These are phyloP conservation scores for Mucor racemosus DNA, from an alignment of 371 early-diverging fungal species.

Conservation along the genomic window DNA sequence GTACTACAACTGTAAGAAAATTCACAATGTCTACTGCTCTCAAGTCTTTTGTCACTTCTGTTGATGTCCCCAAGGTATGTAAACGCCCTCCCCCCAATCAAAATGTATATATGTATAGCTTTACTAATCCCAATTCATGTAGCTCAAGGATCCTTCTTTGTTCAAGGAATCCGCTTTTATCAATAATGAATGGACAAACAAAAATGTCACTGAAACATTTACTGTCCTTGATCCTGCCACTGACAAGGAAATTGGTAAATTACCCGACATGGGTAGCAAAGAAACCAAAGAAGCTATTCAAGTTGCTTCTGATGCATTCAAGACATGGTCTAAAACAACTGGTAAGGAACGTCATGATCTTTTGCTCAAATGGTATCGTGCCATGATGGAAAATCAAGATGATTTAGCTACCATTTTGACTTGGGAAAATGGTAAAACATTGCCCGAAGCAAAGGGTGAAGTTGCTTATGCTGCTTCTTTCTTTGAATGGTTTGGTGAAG, in stretches of 20 bases:
- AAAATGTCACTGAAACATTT: constrained; percentile 48
- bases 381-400: constrained; percentile 71
- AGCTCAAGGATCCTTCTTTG: constrained; percentile 61
- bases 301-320: constrained; percentile 64
- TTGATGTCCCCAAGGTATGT: constrained; percentile 40
- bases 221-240: constrained; percentile 71
- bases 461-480: constrained; percentile 78
- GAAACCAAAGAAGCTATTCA: constrained; percentile 68
- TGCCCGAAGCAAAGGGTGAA: constrained; percentile 70
- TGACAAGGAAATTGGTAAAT: constrained; percentile 64
- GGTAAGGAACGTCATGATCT: constrained; percentile 67
- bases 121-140: background rate
- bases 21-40: constrained; percentile 14
- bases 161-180: constrained; percentile 58
- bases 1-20: constrained; percentile 18
- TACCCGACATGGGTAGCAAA: constrained; percentile 69
- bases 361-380: constrained; percentile 71
- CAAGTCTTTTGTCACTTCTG: constrained; percentile 30
- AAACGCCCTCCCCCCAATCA: no score
- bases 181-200: constrained; percentile 60
- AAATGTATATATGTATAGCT: background rate
- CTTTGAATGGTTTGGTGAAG: constrained; percentile 90
- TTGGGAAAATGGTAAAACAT: constrained; percentile 77
- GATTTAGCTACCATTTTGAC: constrained; percentile 82
- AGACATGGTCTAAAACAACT: constrained; percentile 66